These are phyloP conservation scores for Microbotryum silenes-acaulis DNA, from an alignment of 1,284 basidiomycete genomes.

Conservation along the genomic window DNA sequence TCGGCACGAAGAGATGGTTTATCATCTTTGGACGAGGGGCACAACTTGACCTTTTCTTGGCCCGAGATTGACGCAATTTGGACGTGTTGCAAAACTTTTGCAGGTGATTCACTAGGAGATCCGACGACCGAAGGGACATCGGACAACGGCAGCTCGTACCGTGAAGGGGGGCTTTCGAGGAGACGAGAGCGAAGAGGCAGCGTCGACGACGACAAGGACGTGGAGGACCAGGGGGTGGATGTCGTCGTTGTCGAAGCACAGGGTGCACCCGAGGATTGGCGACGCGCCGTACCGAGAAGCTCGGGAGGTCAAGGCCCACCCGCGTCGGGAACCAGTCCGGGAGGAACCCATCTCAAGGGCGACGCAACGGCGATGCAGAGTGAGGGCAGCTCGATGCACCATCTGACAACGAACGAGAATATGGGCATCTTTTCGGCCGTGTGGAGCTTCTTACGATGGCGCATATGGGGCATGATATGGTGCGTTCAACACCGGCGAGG, in stretches of 20 bases:
- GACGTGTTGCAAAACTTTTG: not conserved
- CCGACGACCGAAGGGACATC: conserved; percentile 21
- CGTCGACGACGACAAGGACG: conserved; percentile 6
- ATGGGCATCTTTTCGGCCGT: conserved; percentile 5
- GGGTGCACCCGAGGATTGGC: conserved; percentile 19
- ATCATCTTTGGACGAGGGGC: not conserved
- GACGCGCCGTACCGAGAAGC: conserved; percentile 4
- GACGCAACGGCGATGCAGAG: conserved; percentile 15
- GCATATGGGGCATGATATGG: conserved; percentile 16
- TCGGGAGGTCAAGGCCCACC: conserved; percentile 7
- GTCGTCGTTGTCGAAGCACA: conserved; percentile 29
- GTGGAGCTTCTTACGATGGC: conserved; percentile 16
- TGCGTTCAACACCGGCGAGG: not conserved
- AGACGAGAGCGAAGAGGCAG: not conserved
- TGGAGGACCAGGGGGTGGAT: conserved; percentile 21
- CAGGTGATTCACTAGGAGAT: conserved; percentile 24
- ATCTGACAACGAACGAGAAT: conserved; percentile 21
- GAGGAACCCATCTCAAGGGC: conserved; percentile 11
- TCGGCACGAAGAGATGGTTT: too few species aligned
- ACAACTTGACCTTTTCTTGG: not conserved
- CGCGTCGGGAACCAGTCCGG: conserved; percentile 15
- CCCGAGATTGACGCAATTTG: not conserved
- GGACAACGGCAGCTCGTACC: conserved; percentile 13
- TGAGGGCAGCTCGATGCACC: conserved; percentile 16
- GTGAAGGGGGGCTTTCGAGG: not conserved